These are phyloP conservation scores for Alternaria arbusti DNA, from an alignment of 2,329 filamentous ascomycete genomes.

Conservation along the genomic window DNA sequence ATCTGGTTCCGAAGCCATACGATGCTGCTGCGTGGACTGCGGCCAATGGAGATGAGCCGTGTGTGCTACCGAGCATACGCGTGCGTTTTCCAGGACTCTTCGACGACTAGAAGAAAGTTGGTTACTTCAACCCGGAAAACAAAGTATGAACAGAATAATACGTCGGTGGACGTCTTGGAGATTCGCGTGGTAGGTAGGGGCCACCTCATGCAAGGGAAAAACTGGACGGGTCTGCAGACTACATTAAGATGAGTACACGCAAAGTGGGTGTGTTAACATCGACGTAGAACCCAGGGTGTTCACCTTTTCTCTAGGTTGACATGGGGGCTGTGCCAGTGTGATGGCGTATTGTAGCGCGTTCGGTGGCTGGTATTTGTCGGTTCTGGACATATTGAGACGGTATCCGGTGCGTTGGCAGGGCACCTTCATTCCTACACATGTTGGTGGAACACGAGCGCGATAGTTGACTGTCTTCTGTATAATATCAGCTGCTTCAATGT, in stretches of 20 bases:
- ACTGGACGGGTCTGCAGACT: background rate
- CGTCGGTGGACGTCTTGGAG: background rate
- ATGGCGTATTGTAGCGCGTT: background rate
- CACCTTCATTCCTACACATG: background rate
- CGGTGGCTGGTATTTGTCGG: background rate
- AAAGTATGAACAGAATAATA: background rate
- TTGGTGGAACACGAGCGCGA: background rate
- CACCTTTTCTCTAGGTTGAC: background rate
- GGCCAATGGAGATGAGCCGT: background rate
- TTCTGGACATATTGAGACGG: background rate
- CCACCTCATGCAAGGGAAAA: background rate
- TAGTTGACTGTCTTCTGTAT: background rate
- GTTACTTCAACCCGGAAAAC: background rate
- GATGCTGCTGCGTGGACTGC: background rate
- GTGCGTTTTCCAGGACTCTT: background rate
- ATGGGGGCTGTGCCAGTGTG: background rate
- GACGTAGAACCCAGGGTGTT: background rate
- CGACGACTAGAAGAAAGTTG: background rate
- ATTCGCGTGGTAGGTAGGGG: background rate
- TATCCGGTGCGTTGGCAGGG: background rate
- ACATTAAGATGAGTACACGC: background rate
- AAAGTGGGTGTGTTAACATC: background rate
- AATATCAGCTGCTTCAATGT: background rate
- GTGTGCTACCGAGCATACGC: background rate
- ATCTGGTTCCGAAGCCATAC: background rate